These are phyloP conservation scores for Cylindrodendrum hubeiense DNA, from an alignment of 2,329 filamentous ascomycete genomes.

Conservation along the genomic window DNA sequence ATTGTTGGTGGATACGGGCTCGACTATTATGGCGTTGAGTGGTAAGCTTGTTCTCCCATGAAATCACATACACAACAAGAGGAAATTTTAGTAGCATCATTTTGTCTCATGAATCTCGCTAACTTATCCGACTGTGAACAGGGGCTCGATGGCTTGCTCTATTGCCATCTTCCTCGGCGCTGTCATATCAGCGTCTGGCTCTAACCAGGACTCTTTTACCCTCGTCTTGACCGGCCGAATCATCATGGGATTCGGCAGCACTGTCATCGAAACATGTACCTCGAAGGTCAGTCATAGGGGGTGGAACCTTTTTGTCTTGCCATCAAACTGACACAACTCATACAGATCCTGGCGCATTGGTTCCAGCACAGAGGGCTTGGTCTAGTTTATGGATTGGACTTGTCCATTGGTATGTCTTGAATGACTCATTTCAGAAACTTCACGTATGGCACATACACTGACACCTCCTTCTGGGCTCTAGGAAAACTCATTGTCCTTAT, in stretches of 20 bases:
- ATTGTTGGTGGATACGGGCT: conserved; percentile 43
- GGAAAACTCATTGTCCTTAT: conserved; percentile 41
- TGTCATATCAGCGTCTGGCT: conserved; percentile 38
- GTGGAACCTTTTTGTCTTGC: background rate
- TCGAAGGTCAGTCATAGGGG: conserved; percentile 36
- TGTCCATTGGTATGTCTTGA: conserved; percentile 31
- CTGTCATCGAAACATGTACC: conserved; percentile 42
- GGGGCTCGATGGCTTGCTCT: conserved; percentile 40
- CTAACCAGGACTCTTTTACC: conserved; percentile 36
- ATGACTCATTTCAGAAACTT: background rate
- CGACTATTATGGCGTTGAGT: conserved; percentile 44
- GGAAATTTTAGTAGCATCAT: background rate
- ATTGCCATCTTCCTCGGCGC: conserved; percentile 40
- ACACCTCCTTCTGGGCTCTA: background rate
- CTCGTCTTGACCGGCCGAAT: conserved; percentile 39
- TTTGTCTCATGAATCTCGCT: background rate
- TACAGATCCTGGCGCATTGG: conserved; percentile 44
- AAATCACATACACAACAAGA: background rate
- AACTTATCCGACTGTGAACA: background rate
- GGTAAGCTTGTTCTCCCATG: conserved; percentile 21
- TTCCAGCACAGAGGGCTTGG: conserved; percentile 41
- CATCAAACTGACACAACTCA: background rate
- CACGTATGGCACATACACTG: background rate
- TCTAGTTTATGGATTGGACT: conserved; percentile 40
- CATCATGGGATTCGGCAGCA: conserved; percentile 45